Conservation (phyloP, 169 alveolate genomes). For the Cryptosporidium canis region DNA sequence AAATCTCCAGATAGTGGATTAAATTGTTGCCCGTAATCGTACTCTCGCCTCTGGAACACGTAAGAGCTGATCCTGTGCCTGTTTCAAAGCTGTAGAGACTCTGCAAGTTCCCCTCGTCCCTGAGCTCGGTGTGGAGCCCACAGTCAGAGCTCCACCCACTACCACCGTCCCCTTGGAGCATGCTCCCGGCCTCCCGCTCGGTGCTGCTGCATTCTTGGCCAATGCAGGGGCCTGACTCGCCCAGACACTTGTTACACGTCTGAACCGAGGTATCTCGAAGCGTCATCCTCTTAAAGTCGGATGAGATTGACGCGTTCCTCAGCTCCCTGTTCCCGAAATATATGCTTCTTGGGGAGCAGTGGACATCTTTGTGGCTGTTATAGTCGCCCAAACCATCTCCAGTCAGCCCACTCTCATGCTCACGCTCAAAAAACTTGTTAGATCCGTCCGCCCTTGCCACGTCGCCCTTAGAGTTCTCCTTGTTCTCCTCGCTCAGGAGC, state of each 20-base stretch:
- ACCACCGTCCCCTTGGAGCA: neutral
- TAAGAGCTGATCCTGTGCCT: conserved; percentile 41
- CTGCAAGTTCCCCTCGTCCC: neutral
- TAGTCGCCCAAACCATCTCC: neutral
- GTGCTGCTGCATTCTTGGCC: neutral
- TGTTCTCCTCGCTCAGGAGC: neutral
- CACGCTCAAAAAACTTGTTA: neutral
- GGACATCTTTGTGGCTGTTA: neutral
- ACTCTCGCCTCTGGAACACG: conserved; percentile 44
- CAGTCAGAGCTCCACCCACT: neutral
- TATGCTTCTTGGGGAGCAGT: neutral
- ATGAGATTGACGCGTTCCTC: neutral
- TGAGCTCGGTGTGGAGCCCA: neutral
- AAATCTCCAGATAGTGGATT: conserved; percentile 48
- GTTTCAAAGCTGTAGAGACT: conserved; percentile 12
- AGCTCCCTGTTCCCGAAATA: neutral
- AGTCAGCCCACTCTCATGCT: neutral
- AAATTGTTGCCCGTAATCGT: conserved; percentile 64
- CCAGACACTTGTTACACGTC: conserved; percentile 16
- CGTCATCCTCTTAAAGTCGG: neutral
- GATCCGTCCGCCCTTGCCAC: neutral
- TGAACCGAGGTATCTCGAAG: neutral
- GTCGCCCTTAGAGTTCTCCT: neutral
- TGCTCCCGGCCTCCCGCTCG: neutral
- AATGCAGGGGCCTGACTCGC: neutral